These are phyloP conservation scores for Withania somnifera DNA, from an alignment of 305 asterid genomes.

Conservation along the genomic window DNA sequence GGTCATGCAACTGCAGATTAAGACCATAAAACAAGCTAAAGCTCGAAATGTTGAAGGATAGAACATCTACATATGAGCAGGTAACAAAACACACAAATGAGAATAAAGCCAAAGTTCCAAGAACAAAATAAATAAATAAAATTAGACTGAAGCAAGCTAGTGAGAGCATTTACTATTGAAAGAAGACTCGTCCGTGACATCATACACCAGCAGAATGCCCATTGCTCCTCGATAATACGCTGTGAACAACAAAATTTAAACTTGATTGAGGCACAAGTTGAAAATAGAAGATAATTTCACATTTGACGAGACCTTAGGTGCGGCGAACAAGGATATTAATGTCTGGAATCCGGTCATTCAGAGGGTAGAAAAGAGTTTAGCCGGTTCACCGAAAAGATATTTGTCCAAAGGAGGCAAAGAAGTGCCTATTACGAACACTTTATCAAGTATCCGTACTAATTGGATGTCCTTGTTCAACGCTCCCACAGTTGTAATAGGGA, in stretches of 20 bases:
- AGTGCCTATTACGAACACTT: too few relatives aligned
- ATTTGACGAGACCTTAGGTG: neutral
- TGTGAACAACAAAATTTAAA: neutral
- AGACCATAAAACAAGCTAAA: neutral
- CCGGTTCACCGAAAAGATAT: too few relatives aligned
- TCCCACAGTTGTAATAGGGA: too few relatives aligned
- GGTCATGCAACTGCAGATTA: neutral
- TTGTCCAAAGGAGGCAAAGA: too few relatives aligned
- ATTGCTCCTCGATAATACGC: conserved; percentile 28
- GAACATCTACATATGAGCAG: neutral
- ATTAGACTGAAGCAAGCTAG: neutral
- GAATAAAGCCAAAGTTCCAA: neutral
- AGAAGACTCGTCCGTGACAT: conserved; percentile 24
- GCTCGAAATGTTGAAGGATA: neutral
- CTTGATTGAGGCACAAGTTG: neutral
- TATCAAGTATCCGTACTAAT: too few relatives aligned
- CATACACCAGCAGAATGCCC: conserved; percentile 28
- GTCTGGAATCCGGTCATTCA: too few relatives aligned
- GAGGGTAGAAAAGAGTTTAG: too few relatives aligned
- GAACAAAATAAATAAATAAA: neutral
- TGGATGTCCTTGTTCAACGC: too few relatives aligned
- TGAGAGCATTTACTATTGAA: conserved; percentile 15
- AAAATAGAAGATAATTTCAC: neutral
- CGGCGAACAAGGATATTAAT: too few relatives aligned
- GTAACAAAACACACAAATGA: neutral